Percentiles rank a stretch among this genome's conserved stretches.
phyloP scores from a whole-genome alignment of 345 rosid genomes.

The Citrus sinensis region DVS_A1.0 CM039167.1:3633001-3633500 shows the following conservation, averaged over 20 bases:
- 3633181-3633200: not conserved
- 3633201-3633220: not conserved
- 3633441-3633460: not conserved
- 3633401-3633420: not conserved
- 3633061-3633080: not conserved
- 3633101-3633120: not conserved
- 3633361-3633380: not conserved
- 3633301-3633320: not conserved
- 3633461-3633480: not conserved
- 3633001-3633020: not conserved
- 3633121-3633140: too few relatives aligned
- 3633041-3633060: too few relatives aligned
- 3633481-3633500: not conserved
- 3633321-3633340: not conserved
- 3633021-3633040: not conserved
- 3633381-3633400: not conserved
- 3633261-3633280: conserved; percentile 6
- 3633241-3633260: not conserved
- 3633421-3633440: not conserved
- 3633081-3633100: conserved; percentile 1
- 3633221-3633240: not conserved
- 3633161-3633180: not conserved
- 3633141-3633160: not conserved
- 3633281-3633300: conserved; percentile 42
- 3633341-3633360: not conserved